Evolutionary conservation across 2,329 filamentous ascomycete genomes (phyloP), one percentile per base, ranked within the genome.

Genomic region (Escovopsis sp.): DNA sequence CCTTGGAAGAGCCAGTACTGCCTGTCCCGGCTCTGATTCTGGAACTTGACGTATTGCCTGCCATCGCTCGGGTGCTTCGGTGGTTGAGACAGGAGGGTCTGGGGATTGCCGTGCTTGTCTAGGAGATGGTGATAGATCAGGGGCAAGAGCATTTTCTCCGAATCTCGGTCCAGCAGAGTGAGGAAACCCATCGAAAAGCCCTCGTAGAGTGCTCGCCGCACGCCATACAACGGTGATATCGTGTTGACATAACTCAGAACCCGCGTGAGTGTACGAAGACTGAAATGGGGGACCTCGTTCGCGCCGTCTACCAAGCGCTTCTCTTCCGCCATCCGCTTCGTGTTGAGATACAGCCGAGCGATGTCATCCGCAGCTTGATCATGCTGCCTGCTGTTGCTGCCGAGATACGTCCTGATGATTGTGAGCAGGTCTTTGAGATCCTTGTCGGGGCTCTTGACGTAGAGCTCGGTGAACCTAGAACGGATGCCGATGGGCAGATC

Each of bases 161-260:
- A 96, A 28, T 82, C 75, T 53, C 77, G 75, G 54, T 89, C 81
- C 11, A 99, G 70, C 6, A 95, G 74, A 0, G 93, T 98, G 44
- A 95, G 66, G 55, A 98, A 99, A 40, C 88, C 91, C 93, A 98
- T 98, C 12, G 85, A 87, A 57, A 96, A 96, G 0, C 91, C 93
- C 66, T 99, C 91, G 48, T 84, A 94, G 2, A 96, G 67, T 10
- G 89, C 85, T 54, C 93, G 70, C 23, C 91, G 78, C 36, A 96
- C 66, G 11, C 85, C 87, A 60, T 94, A 95, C 4, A 82, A 73
- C 0, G 86, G 78, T 0, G 85, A 76, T 48, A 95, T 88, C 42
- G 88, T 82, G 49, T 80, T 79, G 15, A 89, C 87, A 58, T 95
- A 98, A 33, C 80, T 83, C 41, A 99, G 64, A 2, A 91, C 86